Conservation (phyloP, 345 rosid species). For the Streptanthus diversifolius region DNA sequence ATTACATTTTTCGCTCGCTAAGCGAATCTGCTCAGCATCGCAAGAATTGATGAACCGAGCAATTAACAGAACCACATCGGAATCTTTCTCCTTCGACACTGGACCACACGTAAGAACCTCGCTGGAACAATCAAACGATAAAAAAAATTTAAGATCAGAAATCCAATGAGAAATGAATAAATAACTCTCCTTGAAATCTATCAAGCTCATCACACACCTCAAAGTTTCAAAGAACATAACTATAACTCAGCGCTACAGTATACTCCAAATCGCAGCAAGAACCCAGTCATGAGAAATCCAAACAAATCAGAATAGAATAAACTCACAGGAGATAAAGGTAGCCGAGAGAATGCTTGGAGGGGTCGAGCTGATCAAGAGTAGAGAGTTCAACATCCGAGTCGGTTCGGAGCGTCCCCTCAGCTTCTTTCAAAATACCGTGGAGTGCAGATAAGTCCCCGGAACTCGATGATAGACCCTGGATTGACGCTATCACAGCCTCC, state of each 20-base stretch:
- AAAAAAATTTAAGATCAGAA: not conserved
- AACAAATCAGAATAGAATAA: not conserved
- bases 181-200: not conserved
- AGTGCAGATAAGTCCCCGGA: constrained; percentile 50
- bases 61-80: constrained; percentile 36
- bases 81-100: constrained; percentile 50
- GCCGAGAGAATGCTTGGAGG: constrained; percentile 66
- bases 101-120: constrained; percentile 50
- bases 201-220: not conserved
- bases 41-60: constrained; percentile 66
- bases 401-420: constrained; percentile 51
- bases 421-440: constrained; percentile 44
- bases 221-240: not conserved
- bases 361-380: constrained; percentile 66
- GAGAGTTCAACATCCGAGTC: constrained; percentile 42
- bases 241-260: not conserved
- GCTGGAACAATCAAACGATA: constrained; percentile 35
- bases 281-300: not conserved
- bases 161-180: not conserved
- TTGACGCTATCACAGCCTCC: constrained; percentile 53
- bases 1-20: constrained; percentile 76
- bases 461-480: constrained; percentile 56
- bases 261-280: not conserved
- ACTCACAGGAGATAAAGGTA: constrained; percentile 67
- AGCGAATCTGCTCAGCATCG: constrained; percentile 61